These are phyloP conservation scores for Fusarium pseudoanthophilum DNA, from an alignment of 2,329 filamentous ascomycete species.

Conservation along the genomic window DNA sequence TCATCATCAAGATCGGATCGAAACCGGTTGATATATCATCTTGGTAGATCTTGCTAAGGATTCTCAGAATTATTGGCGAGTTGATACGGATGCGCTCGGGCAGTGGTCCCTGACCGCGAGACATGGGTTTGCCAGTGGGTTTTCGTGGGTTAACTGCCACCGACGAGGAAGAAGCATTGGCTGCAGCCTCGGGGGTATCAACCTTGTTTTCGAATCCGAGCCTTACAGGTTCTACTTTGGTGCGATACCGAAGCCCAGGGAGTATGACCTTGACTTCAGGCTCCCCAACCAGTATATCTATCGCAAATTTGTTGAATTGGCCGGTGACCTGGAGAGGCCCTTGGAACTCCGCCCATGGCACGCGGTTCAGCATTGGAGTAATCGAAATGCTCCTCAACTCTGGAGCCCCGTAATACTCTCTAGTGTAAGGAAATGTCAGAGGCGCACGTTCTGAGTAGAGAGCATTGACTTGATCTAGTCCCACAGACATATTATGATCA, in stretches of 20 bases:
- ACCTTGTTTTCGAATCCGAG: not conserved
- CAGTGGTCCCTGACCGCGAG: not conserved
- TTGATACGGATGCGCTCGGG: not conserved
- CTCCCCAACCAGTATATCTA: fast-evolving
- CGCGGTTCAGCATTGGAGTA: not conserved
- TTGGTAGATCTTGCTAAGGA: not conserved
- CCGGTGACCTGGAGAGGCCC: not conserved
- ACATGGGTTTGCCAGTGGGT: not conserved
- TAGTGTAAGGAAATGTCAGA: too few relatives aligned
- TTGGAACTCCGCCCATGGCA: not conserved
- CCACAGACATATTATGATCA: too few relatives aligned
- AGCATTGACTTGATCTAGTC: not conserved
- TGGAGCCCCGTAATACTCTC: too few relatives aligned
- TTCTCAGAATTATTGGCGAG: not conserved
- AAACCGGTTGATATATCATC: not conserved
- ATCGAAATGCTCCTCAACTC: not conserved
- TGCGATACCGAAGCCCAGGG: fast-evolving
- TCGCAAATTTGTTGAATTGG: not conserved
- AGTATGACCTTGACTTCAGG: fast-evolving
- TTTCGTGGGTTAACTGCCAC: not conserved
- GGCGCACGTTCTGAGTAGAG: too few relatives aligned
- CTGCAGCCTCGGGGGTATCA: not conserved
- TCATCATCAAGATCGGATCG: not conserved
- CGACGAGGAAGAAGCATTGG: too few relatives aligned
- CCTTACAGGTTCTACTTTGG: not conserved